These are phyloP conservation scores for Blepharisma stoltei DNA, from an alignment of 73 alveolate genomes.

Conservation along the genomic window DNA sequence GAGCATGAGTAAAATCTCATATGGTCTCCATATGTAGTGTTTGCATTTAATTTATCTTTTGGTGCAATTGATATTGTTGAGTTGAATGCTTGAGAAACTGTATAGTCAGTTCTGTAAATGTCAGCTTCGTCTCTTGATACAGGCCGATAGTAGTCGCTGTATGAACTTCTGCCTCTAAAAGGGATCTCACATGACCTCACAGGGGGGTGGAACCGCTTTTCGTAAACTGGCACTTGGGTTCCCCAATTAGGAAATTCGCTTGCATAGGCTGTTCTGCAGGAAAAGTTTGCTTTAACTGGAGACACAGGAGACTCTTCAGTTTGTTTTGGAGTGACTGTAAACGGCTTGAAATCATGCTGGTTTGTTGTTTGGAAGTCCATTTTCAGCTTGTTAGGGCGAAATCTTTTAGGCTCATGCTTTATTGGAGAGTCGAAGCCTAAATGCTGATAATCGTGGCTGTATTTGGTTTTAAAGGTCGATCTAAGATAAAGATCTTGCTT, in stretches of 20 bases:
- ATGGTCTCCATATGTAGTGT: conserved; percentile 8
- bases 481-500: background rate
- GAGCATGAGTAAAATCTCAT: conserved; percentile 10
- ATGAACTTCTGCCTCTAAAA: background rate
- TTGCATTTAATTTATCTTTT: background rate
- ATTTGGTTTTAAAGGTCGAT: conserved; percentile 6
- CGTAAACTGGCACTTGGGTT: background rate
- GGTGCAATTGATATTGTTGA: background rate
- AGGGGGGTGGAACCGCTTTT: conserved; percentile 26
- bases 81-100: background rate
- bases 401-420: conserved; percentile 15
- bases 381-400: background rate
- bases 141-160: background rate
- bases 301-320: background rate
- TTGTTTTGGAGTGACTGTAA: background rate
- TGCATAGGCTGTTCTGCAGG: background rate
- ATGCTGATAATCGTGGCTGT: background rate
- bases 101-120: background rate
- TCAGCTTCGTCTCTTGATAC: background rate
- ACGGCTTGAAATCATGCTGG: background rate
- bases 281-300: background rate
- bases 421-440: background rate
- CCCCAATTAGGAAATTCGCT: conserved; percentile 16
- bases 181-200: background rate
- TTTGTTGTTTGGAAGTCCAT: conserved; percentile 21